Evolutionary conservation across 2,329 filamentous ascomycete species (phyloP).

Genomic region (Macrophomina pseudophaseolina): DNA sequence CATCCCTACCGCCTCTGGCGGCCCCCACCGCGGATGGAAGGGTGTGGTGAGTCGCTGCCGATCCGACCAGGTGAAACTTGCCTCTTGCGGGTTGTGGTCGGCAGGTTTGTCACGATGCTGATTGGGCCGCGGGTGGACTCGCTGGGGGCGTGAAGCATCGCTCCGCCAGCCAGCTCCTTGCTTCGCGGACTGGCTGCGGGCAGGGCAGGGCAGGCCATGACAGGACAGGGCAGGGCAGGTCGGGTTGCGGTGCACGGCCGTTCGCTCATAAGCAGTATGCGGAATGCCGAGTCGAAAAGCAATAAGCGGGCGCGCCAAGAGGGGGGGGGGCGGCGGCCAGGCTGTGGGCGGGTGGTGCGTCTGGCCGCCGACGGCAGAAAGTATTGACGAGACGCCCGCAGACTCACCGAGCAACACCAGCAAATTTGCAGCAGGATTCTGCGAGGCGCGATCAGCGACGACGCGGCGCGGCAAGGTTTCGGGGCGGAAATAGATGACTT

Average conservation of each 20-base stretch:
- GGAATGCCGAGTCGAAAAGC: constrained; percentile 26
- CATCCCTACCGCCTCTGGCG: constrained; percentile 7
- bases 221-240: not conserved
- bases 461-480: constrained; percentile 24
- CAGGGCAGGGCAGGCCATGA: too few species aligned
- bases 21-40: constrained; percentile 6
- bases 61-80: constrained; percentile 22
- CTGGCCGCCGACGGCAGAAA: constrained; percentile 17
- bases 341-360: constrained; percentile 21
- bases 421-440: constrained; percentile 27
- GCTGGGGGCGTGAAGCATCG: not conserved
- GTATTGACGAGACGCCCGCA: constrained; percentile 21
- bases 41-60: constrained; percentile 16
- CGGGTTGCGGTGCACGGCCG: constrained; percentile 13
- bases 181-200: not conserved
- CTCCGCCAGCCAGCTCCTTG: constrained; percentile 14
- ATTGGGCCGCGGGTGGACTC: not conserved
- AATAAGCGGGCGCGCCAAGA: constrained; percentile 18
- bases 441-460: constrained; percentile 24
- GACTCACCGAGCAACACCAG: constrained; percentile 21
- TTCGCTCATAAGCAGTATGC: constrained; percentile 16
- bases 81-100: constrained; percentile 15
- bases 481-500: constrained; percentile 24
- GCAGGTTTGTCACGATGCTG: constrained; percentile 9
- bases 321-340: constrained; percentile 11